Evolutionary conservation across 1,284 basidiomycete species (phyloP), one percentile per base, ranked within the genome.

Genomic region (Crepidotus sp.): DNA sequence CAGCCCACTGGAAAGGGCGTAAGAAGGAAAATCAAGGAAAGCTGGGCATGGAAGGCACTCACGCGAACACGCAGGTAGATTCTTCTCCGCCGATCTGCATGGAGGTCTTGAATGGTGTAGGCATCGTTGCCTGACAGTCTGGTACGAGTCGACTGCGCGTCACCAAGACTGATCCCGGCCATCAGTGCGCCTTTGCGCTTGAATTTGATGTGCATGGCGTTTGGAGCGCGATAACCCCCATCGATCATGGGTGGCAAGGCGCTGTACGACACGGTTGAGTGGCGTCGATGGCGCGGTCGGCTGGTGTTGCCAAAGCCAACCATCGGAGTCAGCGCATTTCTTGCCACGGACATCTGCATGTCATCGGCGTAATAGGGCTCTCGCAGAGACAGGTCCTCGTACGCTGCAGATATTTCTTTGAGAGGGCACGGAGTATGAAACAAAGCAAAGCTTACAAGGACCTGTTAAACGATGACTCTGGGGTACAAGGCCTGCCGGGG

Each of bases 101-200:
- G 74, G 36, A 86, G 62, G 51, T 85, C 80, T 51, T 78, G 70
- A 47, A 75, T 59, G 9, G 71, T 68, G 60, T 81, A 84, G 18
- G 66, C 61, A 43, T 79, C 73, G 51, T 74, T 73, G 27, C 71
- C 71, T 3, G 77, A 77, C 27, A 86, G 63, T 39, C 76, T 68
- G 11, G 74, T 59, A 47, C 74, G 76, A 37, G 74, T 49, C 33
- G 50, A 70, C 55, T 82, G 78, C n/a, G 82, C 82, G 59, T 85
- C 83, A 5, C 68, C 69, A 13, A 86, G 70, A 15, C 72, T 74
- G 55, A 86, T 73, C 6, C 83, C 83, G n/a, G 73, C 68, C 31
- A 70, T 64, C 54, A 78, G 73, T 6, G 74, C 67, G 18, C 78
- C 79, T 65, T 81, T 83, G 58, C 77, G 72, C 60, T 80, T 83